These are phyloP conservation scores for Luffa aegyptiaca DNA, from an alignment of 306 rosid species.

Conservation along the genomic window DNA sequence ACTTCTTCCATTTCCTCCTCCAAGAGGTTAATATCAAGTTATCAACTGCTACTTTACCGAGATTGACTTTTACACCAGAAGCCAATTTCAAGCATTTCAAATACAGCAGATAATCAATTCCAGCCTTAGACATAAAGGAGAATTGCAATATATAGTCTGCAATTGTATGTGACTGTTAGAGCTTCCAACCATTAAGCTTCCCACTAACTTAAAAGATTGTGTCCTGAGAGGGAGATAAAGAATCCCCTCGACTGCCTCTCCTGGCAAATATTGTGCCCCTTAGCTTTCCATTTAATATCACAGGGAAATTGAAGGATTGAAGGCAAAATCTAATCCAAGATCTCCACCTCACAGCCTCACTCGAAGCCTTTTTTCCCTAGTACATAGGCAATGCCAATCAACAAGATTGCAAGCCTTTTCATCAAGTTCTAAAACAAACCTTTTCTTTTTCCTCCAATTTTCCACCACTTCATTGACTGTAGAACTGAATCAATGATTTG, in stretches of 20 bases:
- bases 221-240: background rate
- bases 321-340: background rate
- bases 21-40: background rate
- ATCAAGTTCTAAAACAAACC: background rate
- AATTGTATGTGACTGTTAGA: background rate
- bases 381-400: background rate
- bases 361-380: background rate
- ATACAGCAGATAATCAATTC: background rate
- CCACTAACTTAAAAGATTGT: background rate
- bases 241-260: background rate
- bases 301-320: background rate
- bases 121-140: background rate
- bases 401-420: background rate
- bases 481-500: background rate
- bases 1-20: background rate
- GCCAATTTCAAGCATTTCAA: background rate
- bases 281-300: background rate
- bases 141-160: background rate
- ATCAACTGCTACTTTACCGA: too few relatives aligned
- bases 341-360: background rate
- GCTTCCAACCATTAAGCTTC: background rate
- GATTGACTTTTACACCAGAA: background rate
- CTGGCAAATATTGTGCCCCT: background rate
- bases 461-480: background rate
- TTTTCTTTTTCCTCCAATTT: background rate